These are phyloP conservation scores for Mortierella alpina DNA, from an alignment of 192 early-diverging fungal species.

Conservation along the genomic window DNA sequence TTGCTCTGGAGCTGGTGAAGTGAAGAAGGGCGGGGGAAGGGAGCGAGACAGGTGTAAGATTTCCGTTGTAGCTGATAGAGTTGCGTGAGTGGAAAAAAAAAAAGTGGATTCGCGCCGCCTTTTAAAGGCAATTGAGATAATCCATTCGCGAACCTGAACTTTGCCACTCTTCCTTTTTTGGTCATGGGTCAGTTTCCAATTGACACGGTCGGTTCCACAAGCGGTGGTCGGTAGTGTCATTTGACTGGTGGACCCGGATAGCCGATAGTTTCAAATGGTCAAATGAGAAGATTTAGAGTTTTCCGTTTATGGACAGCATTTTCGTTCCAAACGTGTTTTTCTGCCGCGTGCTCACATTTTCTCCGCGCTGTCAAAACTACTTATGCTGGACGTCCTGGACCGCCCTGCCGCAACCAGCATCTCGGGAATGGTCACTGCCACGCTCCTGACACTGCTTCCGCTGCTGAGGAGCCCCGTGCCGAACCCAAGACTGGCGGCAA, in stretches of 20 bases:
- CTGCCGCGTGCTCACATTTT: conserved; percentile 5
- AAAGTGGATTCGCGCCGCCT: not conserved
- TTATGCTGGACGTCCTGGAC: conserved; percentile 28
- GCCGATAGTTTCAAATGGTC: no score
- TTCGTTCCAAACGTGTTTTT: not conserved
- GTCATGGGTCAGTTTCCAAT: not conserved
- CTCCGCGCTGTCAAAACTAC: conserved; percentile 24
- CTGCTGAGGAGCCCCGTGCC: conserved; percentile 17
- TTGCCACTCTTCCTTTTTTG: not conserved
- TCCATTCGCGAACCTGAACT: not conserved
- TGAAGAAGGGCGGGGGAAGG: not conserved
- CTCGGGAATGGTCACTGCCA: conserved; percentile 16
- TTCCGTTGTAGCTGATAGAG: conserved; percentile 8
- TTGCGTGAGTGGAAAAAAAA: not conserved
- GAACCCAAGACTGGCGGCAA: conserved; percentile 15
- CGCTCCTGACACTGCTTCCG: conserved; percentile 29
- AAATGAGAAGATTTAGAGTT: no score
- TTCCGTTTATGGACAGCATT: not conserved
- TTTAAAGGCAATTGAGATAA: no score
- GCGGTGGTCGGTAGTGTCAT: no score
- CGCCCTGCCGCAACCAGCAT: conserved; percentile 16
- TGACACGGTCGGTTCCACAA: not conserved
- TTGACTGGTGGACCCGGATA: no score
- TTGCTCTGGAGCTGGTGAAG: not conserved
- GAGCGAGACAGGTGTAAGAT: not conserved